A percentile compares a stretch with the other conserved stretches of the same genome.
phyloP scores from a whole-genome alignment of 768 basidiomycete genomes.

The Polyporus arcularius region DNA sequence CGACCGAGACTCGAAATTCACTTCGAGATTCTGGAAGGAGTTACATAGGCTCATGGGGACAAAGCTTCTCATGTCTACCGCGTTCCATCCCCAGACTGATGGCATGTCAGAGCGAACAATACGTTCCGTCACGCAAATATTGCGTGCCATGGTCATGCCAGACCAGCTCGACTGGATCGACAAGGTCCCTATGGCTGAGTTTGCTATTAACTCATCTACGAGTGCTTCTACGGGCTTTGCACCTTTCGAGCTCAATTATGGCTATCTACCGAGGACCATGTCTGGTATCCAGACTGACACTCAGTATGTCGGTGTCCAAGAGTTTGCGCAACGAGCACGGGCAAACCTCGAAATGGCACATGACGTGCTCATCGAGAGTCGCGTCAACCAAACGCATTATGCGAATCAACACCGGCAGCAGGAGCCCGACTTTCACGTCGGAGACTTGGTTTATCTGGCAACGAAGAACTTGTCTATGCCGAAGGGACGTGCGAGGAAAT shows the following conservation, averaged over 20 bases:
- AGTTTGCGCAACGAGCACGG: slow-evolving; percentile 28
- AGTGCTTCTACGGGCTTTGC: slow-evolving; percentile 37
- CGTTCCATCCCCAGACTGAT: slow-evolving; percentile 36
- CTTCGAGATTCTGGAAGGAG: slow-evolving; percentile 36
- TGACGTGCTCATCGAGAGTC: slow-evolving; percentile 37
- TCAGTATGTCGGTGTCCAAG: slow-evolving; percentile 22
- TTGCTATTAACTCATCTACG: slow-evolving; percentile 38
- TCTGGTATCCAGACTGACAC: neutral
- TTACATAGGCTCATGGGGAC: slow-evolving; percentile 21
- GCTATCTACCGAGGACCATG: slow-evolving; percentile 17
- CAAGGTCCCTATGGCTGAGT: slow-evolving; percentile 35
- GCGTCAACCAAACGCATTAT: slow-evolving; percentile 32
- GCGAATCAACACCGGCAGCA: slow-evolving; percentile 29
- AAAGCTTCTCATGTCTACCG: slow-evolving; percentile 29
- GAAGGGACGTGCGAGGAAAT: slow-evolving; percentile 35
- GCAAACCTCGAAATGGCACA: slow-evolving; percentile 33
- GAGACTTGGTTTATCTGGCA: slow-evolving; percentile 37
- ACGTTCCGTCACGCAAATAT: slow-evolving; percentile 17
- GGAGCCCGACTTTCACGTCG: slow-evolving; percentile 20
- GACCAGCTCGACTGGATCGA: slow-evolving; percentile 33
- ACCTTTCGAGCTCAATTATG: slow-evolving; percentile 32
- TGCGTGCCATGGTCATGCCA: slow-evolving; percentile 5
- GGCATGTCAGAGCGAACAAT: slow-evolving; percentile 24
- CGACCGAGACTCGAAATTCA: slow-evolving; percentile 38
- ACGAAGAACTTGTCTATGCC: slow-evolving; percentile 38